Conservation (phyloP, 139 green algal species). For the Ettlia oleoabundans region DNA sequence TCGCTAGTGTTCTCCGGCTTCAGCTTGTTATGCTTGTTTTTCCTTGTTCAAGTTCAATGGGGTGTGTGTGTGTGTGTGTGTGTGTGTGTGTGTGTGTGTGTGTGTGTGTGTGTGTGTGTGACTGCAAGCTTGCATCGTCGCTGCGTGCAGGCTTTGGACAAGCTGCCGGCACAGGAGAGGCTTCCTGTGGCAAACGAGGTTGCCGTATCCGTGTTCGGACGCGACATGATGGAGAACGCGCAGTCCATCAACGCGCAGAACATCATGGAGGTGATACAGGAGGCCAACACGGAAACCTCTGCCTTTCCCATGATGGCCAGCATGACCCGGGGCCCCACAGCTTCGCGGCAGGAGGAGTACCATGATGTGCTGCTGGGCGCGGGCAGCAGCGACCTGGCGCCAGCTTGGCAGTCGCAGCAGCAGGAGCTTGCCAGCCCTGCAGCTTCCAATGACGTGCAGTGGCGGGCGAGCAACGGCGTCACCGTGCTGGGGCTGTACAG, state of each 20-base stretch:
- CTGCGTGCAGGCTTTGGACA: not conserved
- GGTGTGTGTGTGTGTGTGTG: not conserved
- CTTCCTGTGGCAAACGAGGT: constrained; percentile 5
- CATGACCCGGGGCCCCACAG: not conserved
- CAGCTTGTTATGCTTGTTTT: too few relatives aligned
- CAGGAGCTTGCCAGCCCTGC: not conserved
- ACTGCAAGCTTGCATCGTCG: not conserved
- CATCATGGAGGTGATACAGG: constrained; percentile 17
- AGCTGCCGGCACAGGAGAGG: too few relatives aligned
- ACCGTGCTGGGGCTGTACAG: too few relatives aligned
- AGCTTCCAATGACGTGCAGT: not conserved
- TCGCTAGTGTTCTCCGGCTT: too few relatives aligned
- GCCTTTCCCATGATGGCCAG: not conserved
- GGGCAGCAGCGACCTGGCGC: not conserved
- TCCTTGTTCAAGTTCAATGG: too few relatives aligned
- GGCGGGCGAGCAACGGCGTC: too few relatives aligned
- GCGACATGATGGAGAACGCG: not conserved
- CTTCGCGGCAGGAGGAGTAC: not conserved
- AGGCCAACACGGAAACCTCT: not conserved
- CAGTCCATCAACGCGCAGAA: not conserved
- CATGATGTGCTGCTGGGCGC: not conserved
- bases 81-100: not conserved
- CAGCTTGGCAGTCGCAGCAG: not conserved
- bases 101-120: not conserved
- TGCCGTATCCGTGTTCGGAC: constrained; percentile 9